These are phyloP conservation scores for Debaryomyces robertsiae DNA, from an alignment of 1,139 yeast genomes.

Conservation along the genomic window DNA sequence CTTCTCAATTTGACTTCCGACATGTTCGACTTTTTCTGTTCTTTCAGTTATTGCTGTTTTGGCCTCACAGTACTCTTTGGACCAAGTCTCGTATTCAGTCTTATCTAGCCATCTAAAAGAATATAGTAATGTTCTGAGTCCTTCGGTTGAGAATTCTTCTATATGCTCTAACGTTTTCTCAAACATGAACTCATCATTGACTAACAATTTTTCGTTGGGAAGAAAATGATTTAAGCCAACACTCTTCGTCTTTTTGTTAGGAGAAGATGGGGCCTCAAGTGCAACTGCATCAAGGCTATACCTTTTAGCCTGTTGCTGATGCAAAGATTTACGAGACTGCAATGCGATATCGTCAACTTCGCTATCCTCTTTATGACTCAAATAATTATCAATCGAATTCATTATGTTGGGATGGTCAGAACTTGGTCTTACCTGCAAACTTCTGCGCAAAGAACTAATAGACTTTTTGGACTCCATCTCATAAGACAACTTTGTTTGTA, in stretches of 20 bases:
- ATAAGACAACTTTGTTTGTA: slow-evolving; percentile 48
- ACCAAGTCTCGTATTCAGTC: slow-evolving; percentile 67
- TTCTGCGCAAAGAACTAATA: slow-evolving; percentile 34
- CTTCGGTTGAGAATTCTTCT: slow-evolving; percentile 93
- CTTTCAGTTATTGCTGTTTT: slow-evolving; percentile 75
- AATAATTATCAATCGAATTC: slow-evolving; percentile 58
- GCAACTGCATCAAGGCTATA: slow-evolving; percentile 42
- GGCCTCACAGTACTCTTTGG: slow-evolving; percentile 67
- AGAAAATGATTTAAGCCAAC: slow-evolving; percentile 26
- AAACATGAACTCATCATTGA: slow-evolving; percentile 76
- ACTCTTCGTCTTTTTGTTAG: background rate
- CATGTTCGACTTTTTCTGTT: slow-evolving; percentile 62
- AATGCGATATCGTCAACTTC: slow-evolving; percentile 63
- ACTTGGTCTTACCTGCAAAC: slow-evolving; percentile 28
- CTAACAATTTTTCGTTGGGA: slow-evolving; percentile 63
- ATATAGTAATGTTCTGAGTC: slow-evolving; percentile 85
- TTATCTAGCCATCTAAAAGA: slow-evolving; percentile 72
- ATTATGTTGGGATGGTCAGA: slow-evolving; percentile 29
- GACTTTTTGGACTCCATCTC: slow-evolving; percentile 33
- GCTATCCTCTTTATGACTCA: slow-evolving; percentile 52
- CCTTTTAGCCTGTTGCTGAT: slow-evolving; percentile 58
- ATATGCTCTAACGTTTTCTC: slow-evolving; percentile 88
- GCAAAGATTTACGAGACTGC: slow-evolving; percentile 64
- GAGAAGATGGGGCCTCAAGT: background rate
- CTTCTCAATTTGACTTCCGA: slow-evolving; percentile 73